Percentiles rank a stretch among this genome's conserved stretches.
Conservation (phyloP, 2,329 filamentous ascomycete genomes). For the Botrytis fragariae region DNA sequence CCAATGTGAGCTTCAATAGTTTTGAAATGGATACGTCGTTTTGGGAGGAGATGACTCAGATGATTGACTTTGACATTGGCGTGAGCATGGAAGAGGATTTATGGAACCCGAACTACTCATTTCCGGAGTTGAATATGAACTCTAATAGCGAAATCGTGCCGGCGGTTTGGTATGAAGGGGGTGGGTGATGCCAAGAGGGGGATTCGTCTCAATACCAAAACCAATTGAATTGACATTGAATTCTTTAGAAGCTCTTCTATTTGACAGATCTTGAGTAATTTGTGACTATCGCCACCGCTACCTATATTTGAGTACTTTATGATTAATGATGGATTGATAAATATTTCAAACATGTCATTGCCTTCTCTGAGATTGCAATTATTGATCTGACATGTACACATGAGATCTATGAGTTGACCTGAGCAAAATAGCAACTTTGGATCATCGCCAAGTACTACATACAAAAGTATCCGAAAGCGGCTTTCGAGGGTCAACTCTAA, state of each 20-base stretch:
- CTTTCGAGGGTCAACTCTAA: background rate
- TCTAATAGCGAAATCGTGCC: background rate
- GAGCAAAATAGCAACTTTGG: background rate
- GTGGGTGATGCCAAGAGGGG: background rate
- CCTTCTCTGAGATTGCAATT: background rate
- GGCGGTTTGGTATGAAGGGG: background rate
- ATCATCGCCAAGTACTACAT: too few relatives aligned
- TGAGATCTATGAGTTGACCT: rapidly evolving
- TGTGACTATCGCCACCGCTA: background rate
- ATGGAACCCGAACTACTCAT: background rate
- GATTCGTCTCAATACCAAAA: background rate
- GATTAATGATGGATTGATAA: background rate
- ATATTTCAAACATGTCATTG: background rate
- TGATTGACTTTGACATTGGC: constrained; percentile 10
- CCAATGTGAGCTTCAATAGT: background rate
- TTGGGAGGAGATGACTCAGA: constrained; percentile 13
- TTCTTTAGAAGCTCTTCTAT: too few relatives aligned
- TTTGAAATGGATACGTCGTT: constrained; percentile 5
- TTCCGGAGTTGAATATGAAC: background rate
- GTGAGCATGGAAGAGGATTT: constrained; percentile 1
- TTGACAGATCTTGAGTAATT: background rate
- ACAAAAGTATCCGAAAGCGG: rapidly evolving
- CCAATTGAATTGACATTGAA: background rate
- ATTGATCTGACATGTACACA: background rate
- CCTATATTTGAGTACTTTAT: background rate